Base-by-base conservation (phyloP, 257 asterid species). In the Mentha longifolia region DNA sequence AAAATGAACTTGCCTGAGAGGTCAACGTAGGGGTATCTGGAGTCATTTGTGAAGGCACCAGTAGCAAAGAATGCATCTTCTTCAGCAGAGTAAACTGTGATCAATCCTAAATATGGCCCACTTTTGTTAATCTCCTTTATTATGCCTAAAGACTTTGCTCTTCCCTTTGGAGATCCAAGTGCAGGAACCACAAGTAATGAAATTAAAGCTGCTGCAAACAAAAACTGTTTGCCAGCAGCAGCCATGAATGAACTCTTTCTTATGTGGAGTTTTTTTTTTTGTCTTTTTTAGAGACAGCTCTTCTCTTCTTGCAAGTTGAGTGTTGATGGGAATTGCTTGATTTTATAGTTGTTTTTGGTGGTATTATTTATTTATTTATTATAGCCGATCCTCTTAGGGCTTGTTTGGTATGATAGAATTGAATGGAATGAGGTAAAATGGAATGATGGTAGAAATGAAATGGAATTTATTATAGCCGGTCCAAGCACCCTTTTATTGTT, bases 101-200 rank as follows among this genome's bases (percentile, higher is more conserved):
- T 76, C 10, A 87, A 81, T 30, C 90, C 93, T 58, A 85, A 75
- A 76, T 81, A 83, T 37, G 87, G 90, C 19, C 90, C 90, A 65
- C 70, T 67, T 6, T 35, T 42, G 69, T 85, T 87, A 9, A 87
- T 54, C 61, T 30, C 69, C 56, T 45, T 74, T 16, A 76, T 6
- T 33, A 55, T 55, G 13, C 49, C 64, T 56, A 45, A 47, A 13
- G 70, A 25, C 65, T 57, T 73, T 41, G 42, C 46, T 39, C 77
- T 85, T 20, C 56, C 72, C 0, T 51, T 54, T 71, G 78, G 70
- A 78, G 74, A 54, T 61, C 77, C 82, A 16, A 46, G 59, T 16
- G 65, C 82, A 52, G 80, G 73, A 42, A 77, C 65, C 35, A 76
- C 2, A 15, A 81, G 39, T 4, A 74, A 55, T 65, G 61, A 13